Conservation (phyloP, 257 asterid species). For the Jacaranda mimosifolia region DNA sequence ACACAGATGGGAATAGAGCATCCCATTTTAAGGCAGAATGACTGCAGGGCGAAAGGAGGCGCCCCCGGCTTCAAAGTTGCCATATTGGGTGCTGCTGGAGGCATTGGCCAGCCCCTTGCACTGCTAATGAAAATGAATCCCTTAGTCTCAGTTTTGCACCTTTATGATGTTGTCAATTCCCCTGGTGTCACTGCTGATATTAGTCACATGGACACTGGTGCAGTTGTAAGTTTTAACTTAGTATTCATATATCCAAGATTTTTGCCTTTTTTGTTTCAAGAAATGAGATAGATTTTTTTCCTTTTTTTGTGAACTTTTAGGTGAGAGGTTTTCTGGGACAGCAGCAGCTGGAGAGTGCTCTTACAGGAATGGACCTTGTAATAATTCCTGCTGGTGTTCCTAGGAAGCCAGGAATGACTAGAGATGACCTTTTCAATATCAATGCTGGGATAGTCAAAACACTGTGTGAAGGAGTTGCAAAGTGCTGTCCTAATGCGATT, state of each 20-base stretch:
- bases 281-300: background rate
- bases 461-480: constrained; percentile 80
- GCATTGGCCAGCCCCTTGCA: constrained; percentile 93
- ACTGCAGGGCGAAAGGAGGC: constrained; percentile 97
- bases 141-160: constrained; percentile 89
- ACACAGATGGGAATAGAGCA: constrained; percentile 59
- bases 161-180: constrained; percentile 90
- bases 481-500: constrained; percentile 80
- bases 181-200: constrained; percentile 98
- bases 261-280: background rate
- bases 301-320: constrained; percentile 40
- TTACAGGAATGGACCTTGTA: constrained; percentile 87
- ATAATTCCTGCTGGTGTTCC: constrained; percentile 95
- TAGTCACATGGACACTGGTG: constrained; percentile 98
- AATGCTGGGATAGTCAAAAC: constrained; percentile 92
- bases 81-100: constrained; percentile 95
- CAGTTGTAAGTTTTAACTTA: constrained; percentile 61
- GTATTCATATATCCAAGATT: background rate
- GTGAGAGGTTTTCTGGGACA: constrained; percentile 91
- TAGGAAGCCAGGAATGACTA: constrained; percentile 93
- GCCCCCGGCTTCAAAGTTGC: constrained; percentile 96
- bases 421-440: constrained; percentile 89
- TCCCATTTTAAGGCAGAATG: constrained; percentile 54
- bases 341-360: constrained; percentile 76
- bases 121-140: constrained; percentile 97